phyloP scores from a whole-genome alignment of 768 basidiomycete species.

The Tricholoma matsutake region DNA sequence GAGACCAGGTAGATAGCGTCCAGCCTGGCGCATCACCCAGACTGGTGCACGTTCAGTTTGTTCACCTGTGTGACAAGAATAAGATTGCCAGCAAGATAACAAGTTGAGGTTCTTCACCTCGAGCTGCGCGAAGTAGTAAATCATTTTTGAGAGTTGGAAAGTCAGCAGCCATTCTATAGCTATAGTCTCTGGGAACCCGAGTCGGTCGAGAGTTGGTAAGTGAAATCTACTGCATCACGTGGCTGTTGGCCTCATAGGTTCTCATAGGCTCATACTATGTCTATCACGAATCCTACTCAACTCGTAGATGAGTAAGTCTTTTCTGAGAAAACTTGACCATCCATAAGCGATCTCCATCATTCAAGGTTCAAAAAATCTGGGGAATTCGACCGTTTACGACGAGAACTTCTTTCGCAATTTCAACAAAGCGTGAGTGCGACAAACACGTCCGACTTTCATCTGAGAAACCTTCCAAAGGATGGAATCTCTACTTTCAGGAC shows the following conservation, averaged over 20 bases:
- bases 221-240: neutral
- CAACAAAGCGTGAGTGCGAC: constrained; percentile 51
- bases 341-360: neutral
- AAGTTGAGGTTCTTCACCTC: constrained; percentile 45
- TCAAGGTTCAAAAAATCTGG: constrained; percentile 76
- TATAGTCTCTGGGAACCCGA: neutral
- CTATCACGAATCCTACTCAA: constrained; percentile 54
- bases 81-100: neutral
- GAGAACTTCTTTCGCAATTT: constrained; percentile 61
- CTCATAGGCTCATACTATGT: too few relatives aligned
- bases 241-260: too few relatives aligned
- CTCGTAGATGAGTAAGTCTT: constrained; percentile 62
- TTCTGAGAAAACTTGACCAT: neutral
- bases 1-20: constrained; percentile 89
- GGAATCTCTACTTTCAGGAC: constrained; percentile 50
- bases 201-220: neutral
- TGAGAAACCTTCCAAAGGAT: constrained; percentile 35
- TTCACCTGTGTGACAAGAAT: constrained; percentile 53
- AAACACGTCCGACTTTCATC: constrained; percentile 1
- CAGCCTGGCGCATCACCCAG: constrained; percentile 98
- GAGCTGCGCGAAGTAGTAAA: constrained; percentile 82
- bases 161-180: constrained; percentile 32
- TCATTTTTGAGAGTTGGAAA: constrained; percentile 86
- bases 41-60: constrained; percentile 90
- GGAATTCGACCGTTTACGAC: constrained; percentile 70